Conservation (phyloP, 2,329 filamentous ascomycete genomes). For the Aspergillus eucalypticola region DNA sequence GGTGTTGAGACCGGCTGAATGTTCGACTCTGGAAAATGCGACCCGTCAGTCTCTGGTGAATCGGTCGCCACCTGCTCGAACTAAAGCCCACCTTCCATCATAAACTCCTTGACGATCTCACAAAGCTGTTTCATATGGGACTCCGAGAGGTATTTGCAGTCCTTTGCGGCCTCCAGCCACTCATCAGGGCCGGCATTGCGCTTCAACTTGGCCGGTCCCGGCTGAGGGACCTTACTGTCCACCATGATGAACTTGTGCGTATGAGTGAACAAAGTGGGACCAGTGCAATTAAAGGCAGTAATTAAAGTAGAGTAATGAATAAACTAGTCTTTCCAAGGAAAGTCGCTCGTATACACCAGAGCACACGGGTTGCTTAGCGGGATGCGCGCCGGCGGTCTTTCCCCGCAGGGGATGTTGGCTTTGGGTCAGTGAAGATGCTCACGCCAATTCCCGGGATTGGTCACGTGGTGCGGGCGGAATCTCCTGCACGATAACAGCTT, state of each 20-base stretch:
- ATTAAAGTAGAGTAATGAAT: neutral
- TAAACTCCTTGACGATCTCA: constrained; percentile 96
- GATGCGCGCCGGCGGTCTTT: neutral
- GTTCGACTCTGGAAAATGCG: constrained; percentile 72
- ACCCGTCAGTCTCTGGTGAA: constrained; percentile 14
- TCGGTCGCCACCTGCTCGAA: neutral
- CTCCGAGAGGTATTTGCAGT: constrained; percentile 96
- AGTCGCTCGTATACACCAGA: neutral
- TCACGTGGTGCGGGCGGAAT: neutral
- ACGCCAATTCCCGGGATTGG: neutral
- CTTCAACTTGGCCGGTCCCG: constrained; percentile 82
- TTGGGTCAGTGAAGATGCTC: neutral
- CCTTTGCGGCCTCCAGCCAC: constrained; percentile 95
- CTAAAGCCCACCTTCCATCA: constrained; percentile 80
- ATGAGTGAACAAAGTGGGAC: neutral
- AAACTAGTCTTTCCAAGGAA: neutral
- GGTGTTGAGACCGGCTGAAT: constrained; percentile 97
- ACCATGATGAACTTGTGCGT: constrained; percentile 34
- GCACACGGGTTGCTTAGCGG: constrained; percentile 3
- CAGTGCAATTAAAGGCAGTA: neutral
- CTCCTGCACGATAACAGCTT: neutral
- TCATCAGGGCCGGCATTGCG: constrained; percentile 86
- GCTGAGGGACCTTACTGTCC: constrained; percentile 71
- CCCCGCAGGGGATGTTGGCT: constrained; percentile 8
- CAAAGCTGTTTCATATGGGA: constrained; percentile 97